Evolutionary conservation across 2,329 filamentous ascomycete species (phyloP), one percentile per base, ranked within the genome.

Genomic region (Tolypocladium paradoxum): DNA sequence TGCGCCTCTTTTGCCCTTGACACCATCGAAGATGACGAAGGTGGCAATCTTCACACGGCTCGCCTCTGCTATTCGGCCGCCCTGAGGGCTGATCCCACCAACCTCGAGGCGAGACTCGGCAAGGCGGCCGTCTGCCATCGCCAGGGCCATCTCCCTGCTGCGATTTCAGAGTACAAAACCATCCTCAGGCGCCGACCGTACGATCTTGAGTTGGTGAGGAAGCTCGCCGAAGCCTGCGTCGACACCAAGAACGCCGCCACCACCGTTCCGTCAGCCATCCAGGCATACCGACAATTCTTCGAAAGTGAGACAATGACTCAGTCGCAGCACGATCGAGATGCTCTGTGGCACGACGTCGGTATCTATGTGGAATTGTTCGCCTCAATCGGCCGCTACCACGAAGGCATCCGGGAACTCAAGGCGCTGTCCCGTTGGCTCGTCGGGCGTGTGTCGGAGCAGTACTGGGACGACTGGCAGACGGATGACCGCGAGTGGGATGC

Each of bases 401-500:
- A 84, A 58, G 90, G 87, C 3, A 78, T 95, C 3, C 68, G 69
- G 31, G 81, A 85, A 56, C 74, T 95, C 14, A 93, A 88, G 65
- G 75, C 76, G 2, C 69, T 96, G 18, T 81, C 87, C 24, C 78
- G 95, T 53, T 96, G 90, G 90, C 76, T 96, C 52, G 75, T 96
- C 38, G 88, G 88, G 9, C 83, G 93, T 49, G 73, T 77, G 36
- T 73, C 79, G 5, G 91, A 99, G 65, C 68, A 63, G 0, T 89
- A 83, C 62, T 99, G 93, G 93, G 86, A 95, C 54, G 65, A 76
- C 9, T 76, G 79, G 58, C 73, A 78, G 33, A 75, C 81, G 6
- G 89, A 96, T 64, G 90, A 96, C 66, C 79, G 90, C 53, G 93
- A 99, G 70, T 99, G 90, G 82, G 93, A 99, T 65, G 70, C 79